These are phyloP conservation scores for Tuber microsphaerosporum DNA, from an alignment of 495 filamentous ascomycete species.

Conservation along the genomic window DNA sequence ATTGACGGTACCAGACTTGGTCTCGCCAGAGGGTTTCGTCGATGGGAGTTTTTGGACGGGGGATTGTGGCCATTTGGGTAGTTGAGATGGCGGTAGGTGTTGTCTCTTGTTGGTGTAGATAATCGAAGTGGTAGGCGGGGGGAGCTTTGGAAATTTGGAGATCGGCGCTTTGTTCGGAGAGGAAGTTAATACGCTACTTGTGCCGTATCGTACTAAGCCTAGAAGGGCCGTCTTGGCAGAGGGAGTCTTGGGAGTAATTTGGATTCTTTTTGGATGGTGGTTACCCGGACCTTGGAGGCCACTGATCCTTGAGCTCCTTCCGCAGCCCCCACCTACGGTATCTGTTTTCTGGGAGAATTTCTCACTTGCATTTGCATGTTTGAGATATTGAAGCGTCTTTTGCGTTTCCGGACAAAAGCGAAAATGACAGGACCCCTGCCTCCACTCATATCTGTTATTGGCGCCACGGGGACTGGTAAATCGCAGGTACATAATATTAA, in stretches of 20 bases:
- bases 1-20: constrained; percentile 28
- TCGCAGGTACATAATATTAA: constrained; percentile 65
- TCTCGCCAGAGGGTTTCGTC: constrained; percentile 41
- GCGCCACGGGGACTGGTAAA: constrained; percentile 93
- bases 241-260: not conserved
- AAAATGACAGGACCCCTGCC: constrained; percentile 5
- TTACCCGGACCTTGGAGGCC: not conserved
- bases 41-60: constrained; percentile 37
- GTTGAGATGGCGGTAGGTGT: not conserved
- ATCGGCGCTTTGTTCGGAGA: not conserved
- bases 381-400: not conserved
- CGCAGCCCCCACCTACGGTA: not conserved
- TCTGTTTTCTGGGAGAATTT: not conserved
- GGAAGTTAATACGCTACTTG: not conserved
- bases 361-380: not conserved
- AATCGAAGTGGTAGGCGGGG: not conserved
- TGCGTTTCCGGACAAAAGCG: not conserved
- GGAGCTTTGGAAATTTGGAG: not conserved
- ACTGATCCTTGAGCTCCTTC: not conserved
- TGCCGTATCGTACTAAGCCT: not conserved
- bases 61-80: constrained; percentile 33
- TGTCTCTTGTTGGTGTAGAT: not conserved
- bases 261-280: not conserved
- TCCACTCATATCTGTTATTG: constrained; percentile 76
- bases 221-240: not conserved